Base-by-base conservation (phyloP, 345 rosid species). In the Eucalyptus urophylla region DNA sequence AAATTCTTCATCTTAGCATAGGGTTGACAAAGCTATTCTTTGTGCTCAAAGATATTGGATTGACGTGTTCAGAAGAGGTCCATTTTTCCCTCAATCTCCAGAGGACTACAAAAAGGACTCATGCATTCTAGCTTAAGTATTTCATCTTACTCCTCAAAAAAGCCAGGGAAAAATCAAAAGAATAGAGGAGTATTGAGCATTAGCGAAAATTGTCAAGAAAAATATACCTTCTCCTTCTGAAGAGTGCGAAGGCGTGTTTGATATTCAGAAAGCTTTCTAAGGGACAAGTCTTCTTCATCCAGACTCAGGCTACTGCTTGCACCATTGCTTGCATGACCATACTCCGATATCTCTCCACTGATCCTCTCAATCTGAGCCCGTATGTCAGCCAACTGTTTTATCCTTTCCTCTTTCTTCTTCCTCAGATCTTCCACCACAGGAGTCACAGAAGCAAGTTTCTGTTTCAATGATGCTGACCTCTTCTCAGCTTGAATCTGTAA, bases 171-270 rank as follows among this genome's bases (percentile, higher is more conserved):
- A 76, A 47, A 53, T 27, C 24, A 31, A 80, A 80, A 8, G 67
- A 88, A 51, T 25, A 53, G 58, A 43, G 40, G 69, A 31, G 86
- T 29, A 43, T 37, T 53, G 44, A 43, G 49, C 15, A 45, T 80
- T 29, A 31, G 47, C 8, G 51, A 56, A 43, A 49, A 14, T 37
- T 14, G 49, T 14, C 45, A 89, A 69, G 83, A 4, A 37, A 86
- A 43, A n/a, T 90, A 86, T 89, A 95, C 99, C 99, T 98, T 98
- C 90, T 98, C 97, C 90, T 93, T 95, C 87, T 97, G 98, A 91
- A 98, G 98, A 49, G 94, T 89, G 45, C 92, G 96, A 54, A 98
- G 97, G 94, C 93, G 95, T 40, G 95, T 92, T 91, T 96, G 97
- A 93, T 93, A 95, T 89, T 98, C 99, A 58, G 92, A 92, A 88